Base-by-base conservation (phyloP, 768 basidiomycete genomes). In the Butyriboletus loyo region DNA sequence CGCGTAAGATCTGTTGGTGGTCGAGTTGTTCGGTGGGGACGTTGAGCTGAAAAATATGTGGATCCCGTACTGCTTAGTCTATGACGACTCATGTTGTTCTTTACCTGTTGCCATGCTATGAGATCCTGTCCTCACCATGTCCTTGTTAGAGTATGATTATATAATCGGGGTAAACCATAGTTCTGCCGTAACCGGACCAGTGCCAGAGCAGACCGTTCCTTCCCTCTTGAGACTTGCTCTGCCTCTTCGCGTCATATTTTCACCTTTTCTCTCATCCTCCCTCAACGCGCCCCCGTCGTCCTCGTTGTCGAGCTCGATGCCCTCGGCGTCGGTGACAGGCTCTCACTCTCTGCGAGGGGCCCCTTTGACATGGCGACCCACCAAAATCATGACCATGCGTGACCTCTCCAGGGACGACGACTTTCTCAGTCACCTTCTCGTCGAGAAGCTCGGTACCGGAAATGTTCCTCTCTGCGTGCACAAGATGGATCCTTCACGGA, bases 371-470 rank as follows among this genome's bases (percentile, higher is more conserved):
- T 92, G 89, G 89, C 83, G 86, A 38, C 85, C 85, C 19, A 92
- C 89, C 44, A 91, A 88, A 77, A 85, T 89, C 61, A 92, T 92
- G 89, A 89, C 89, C 74, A 87, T 89, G 79, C 81, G 82, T 71
- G 91, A 93, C 81, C 81, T 93, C 55, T 88, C 90, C 64, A 85
- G 83, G 70, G 91, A 93, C 73, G 91, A 93, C 69, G 91, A 93
- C 73, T 92, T 92, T 69, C 84, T 93, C 67, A 88, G 86, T 64
- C 88, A 92, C 73, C 79, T 93, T 35, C 83, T 93, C 52, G 88
- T 93, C 56, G 90, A 93, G 74, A 92, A 92, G 62, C 82, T 93
- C 31, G 90, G 91, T 39, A 89, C 89, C 4, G 87, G 87, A 30
- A 72, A 63, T 34, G 85, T 86, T 8, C 90, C 91, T n/a, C 78